Evolutionary conservation across 1,284 basidiomycete genomes (phyloP).

Genomic region (Lignosus rhinocerotis): DNA sequence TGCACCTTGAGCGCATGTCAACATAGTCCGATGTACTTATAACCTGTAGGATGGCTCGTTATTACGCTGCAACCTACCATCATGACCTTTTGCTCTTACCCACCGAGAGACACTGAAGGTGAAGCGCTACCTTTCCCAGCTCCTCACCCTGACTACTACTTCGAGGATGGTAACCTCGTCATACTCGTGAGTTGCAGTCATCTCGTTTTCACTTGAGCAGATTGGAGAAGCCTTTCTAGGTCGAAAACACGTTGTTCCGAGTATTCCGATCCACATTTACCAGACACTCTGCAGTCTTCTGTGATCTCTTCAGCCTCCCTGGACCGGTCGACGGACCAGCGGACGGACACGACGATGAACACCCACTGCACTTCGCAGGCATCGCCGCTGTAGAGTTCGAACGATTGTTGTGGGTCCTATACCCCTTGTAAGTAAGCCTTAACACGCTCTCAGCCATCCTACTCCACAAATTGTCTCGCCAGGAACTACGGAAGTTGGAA

Average conservation of each 20-base stretch:
- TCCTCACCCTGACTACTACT: conserved; percentile 29
- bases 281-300: conserved; percentile 33
- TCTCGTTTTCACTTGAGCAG: neutral
- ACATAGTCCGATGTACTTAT: neutral
- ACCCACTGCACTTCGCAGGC: conserved; percentile 30
- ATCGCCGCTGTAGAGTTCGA: conserved; percentile 33
- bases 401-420: conserved; percentile 33
- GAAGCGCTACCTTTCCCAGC: conserved; percentile 2
- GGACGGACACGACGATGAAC: conserved; percentile 25
- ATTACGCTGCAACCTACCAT: neutral
- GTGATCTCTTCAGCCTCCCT: conserved; percentile 27
- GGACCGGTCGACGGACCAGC: conserved; percentile 8
- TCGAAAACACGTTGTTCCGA: conserved; percentile 33
- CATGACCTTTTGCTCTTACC: conserved; percentile 2
- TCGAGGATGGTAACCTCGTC: conserved; percentile 33
- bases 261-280: conserved; percentile 31
- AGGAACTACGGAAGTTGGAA: conserved; percentile 25
- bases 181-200: conserved; percentile 25
- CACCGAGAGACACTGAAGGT: neutral
- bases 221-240: conserved; percentile 21
- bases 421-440: conserved; percentile 29
- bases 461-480: neutral
- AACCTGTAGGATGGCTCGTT: neutral
- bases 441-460: neutral
- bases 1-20: neutral